These are phyloP conservation scores for Striga asiatica DNA, from an alignment of 257 asterid genomes.

Conservation along the genomic window DNA sequence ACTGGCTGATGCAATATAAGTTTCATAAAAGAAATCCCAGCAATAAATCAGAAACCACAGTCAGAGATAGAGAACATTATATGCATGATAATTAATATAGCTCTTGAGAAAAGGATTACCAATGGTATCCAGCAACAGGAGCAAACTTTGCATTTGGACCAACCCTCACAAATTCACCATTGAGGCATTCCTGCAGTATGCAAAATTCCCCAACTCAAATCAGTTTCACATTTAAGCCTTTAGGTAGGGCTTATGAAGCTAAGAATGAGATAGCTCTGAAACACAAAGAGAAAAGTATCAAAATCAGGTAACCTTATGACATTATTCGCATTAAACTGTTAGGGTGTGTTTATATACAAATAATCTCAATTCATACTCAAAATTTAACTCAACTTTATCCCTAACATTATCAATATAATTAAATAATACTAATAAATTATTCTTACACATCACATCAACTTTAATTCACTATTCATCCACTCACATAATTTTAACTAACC, in stretches of 20 bases:
- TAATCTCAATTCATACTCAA: too few species aligned
- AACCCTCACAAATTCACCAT: conserved; percentile 94
- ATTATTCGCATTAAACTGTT: not conserved
- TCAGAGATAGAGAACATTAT: not conserved
- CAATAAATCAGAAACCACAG: not conserved
- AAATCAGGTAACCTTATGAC: not conserved
- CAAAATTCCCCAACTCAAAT: conserved; percentile 1
- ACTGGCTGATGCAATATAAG: conserved; percentile 1
- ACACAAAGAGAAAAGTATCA: not conserved
- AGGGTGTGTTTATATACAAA: too few species aligned
- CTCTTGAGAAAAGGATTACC: conserved; percentile 32
- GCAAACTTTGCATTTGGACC: conserved; percentile 88
- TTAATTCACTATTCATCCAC: too few species aligned
- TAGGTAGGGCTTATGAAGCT: not conserved
- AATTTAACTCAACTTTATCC: too few species aligned
- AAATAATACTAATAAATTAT: too few species aligned
- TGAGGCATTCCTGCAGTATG: conserved; percentile 68
- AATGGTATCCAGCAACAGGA: conserved; percentile 96
- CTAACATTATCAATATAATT: too few species aligned
- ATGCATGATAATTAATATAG: not conserved
- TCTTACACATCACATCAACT: too few species aligned
- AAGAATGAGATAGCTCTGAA: not conserved
- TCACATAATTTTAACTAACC: too few species aligned
- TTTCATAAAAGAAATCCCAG: not conserved
- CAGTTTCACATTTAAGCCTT: conserved; percentile 3